A percentile compares a stretch with the other conserved stretches of the same genome.
Conservation (phyloP, 1,284 basidiomycete species). For the Meira miltonrushii region DNA sequence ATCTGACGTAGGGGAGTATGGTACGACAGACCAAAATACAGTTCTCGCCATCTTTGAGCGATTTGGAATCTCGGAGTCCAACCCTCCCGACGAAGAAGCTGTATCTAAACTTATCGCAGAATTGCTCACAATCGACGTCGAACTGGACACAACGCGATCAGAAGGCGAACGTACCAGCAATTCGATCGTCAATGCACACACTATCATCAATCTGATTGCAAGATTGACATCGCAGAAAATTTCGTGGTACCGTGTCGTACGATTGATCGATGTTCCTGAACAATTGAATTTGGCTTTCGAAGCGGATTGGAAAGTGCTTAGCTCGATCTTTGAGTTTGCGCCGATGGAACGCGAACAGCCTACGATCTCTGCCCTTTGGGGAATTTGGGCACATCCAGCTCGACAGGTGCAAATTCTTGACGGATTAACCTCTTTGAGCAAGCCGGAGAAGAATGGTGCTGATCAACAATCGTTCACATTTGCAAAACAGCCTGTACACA, state of each 20-base stretch:
- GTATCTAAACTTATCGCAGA: conserved; percentile 39
- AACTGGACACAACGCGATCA: conserved; percentile 17
- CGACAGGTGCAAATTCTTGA: conserved; percentile 83
- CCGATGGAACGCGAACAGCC: conserved; percentile 13
- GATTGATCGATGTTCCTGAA: conserved; percentile 54
- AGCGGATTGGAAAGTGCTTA: conserved; percentile 38
- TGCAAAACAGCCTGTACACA: conserved; percentile 32
- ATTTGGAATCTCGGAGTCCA: conserved; percentile 29
- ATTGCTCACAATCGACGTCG: conserved; percentile 32
- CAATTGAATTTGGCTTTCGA: conserved; percentile 53
- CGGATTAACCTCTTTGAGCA: conserved; percentile 69
- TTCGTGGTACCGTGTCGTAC: conserved; percentile 51
- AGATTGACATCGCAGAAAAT: conserved; percentile 19
- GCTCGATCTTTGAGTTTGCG: conserved; percentile 50
- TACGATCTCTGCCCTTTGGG: conserved; percentile 56
- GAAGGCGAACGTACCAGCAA: not conserved
- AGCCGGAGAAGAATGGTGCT: conserved; percentile 56
- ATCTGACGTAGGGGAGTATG: conserved; percentile 35
- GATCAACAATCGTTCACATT: conserved; percentile 73
- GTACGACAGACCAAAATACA: conserved; percentile 27
- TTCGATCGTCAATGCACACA: not conserved
- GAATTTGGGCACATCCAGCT: conserved; percentile 71
- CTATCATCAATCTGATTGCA: conserved; percentile 27
- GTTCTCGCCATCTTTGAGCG: conserved; percentile 34
- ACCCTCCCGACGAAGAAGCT: conserved; percentile 29